Evolutionary conservation across 257 asterid species (phyloP), one percentile per base, ranked within the genome.

Genomic region (Gynochthodes officinalis): DNA sequence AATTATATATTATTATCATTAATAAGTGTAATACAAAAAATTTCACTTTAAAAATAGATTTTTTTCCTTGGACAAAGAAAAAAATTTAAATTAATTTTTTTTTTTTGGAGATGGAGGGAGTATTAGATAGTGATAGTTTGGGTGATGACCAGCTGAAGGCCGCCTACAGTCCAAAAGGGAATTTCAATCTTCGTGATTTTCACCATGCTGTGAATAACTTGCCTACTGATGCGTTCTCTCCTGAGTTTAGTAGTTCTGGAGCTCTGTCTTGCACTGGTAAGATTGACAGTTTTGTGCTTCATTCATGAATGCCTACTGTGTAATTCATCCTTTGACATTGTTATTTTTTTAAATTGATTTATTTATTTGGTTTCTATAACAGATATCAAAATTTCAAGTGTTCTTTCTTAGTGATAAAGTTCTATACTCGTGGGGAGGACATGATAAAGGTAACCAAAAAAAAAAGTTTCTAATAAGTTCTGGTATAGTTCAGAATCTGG

Each of bases 111-210:
- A n/a, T n/a, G n/a, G n/a, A n/a, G n/a, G n/a, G n/a, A n/a, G n/a
- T 44, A 43, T 40, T n/a, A 69, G 57, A 49, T 40, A 16, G 66
- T 76, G 87, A 50, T 70, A 63, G 48, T 21, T 71, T 62, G 66
- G 67, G 62, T 79, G 65, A 64, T 82, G 50, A 66, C 68, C 92
- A 93, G 98, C 84, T 91, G 84, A 91, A 85, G 93, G 82, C 87
- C 75, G 98, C 91, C 62, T 94, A 91, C 86, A 85, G 87, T 76
- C 92, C 98, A 54, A 87, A 81, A 39, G 94, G 89, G 74, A 82
- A 82, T 89, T 94, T 91, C 90, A 86, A 69, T 81, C 87, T 94
- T 61, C 98, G 95, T 37, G 95, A 87, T 79, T 87, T 94, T 81
- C 97, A 94, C 74, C 96, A 85, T 84, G 93, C 96, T 37, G 81